These are phyloP conservation scores for Neurospora crassa DNA, from an alignment of 2,329 filamentous ascomycete genomes.

Conservation along the genomic window DNA sequence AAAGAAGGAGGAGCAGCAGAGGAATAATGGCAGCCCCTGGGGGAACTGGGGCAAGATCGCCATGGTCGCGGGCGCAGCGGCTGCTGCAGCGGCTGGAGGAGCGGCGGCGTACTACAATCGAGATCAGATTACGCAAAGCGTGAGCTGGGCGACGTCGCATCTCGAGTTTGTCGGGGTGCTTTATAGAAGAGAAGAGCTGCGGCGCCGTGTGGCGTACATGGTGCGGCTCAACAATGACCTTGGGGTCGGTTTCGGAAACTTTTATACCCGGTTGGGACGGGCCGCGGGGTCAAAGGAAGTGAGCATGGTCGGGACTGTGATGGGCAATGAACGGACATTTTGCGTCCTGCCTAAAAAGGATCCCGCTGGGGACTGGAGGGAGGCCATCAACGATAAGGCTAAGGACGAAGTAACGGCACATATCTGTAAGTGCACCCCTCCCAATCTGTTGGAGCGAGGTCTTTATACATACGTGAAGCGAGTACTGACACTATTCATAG, in stretches of 20 bases:
- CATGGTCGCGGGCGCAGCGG: constrained; percentile 76
- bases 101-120: constrained; percentile 81
- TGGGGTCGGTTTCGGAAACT: constrained; percentile 68
- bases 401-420: constrained; percentile 74
- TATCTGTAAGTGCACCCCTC: constrained; percentile 42
- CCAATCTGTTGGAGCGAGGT: background rate
- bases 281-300: constrained; percentile 46
- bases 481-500: constrained; percentile 26
- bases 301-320: constrained; percentile 45
- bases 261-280: constrained; percentile 76
- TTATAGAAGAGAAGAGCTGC: constrained; percentile 72
- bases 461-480: background rate
- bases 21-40: constrained; percentile 41
- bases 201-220: constrained; percentile 60
- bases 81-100: constrained; percentile 70
- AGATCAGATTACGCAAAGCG: constrained; percentile 67
- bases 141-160: constrained; percentile 78
- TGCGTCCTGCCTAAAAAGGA: constrained; percentile 64
- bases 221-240: constrained; percentile 54
- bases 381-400: constrained; percentile 69
- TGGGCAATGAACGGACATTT: constrained; percentile 72
- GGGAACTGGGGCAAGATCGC: constrained; percentile 77
- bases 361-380: constrained; percentile 49
- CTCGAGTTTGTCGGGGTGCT: constrained; percentile 90
- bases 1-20: constrained; percentile 20